Evolutionary conservation across 208 protist species (phyloP).

Genomic region (Acanthamoeba sp.): DNA sequence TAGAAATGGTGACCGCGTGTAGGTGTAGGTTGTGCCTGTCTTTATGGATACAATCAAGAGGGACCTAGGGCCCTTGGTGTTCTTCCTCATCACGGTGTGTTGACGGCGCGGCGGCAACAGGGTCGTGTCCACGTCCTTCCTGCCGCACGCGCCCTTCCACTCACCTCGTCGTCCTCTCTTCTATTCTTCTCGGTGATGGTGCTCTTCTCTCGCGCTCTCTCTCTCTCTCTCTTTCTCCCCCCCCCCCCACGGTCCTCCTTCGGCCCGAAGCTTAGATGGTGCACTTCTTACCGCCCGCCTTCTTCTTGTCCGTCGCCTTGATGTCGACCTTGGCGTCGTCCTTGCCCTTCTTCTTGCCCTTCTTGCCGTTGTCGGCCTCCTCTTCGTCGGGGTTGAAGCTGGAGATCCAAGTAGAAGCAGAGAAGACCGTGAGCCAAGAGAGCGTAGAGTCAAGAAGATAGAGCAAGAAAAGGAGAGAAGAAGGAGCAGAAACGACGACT

Average conservation of each 20-base stretch:
- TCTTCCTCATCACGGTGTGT: background rate
- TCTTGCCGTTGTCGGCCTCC: slow-evolving; percentile 23
- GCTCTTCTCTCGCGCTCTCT: background rate
- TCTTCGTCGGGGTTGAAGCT: slow-evolving; percentile 36
- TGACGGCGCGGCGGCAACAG: background rate
- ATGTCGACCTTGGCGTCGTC: slow-evolving; percentile 55
- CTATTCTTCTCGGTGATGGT: background rate
- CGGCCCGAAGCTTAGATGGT: background rate
- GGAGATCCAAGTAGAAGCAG: background rate
- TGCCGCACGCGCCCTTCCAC: background rate
- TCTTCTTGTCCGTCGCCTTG: slow-evolving; percentile 36
- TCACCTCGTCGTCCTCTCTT: background rate
- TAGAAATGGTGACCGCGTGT: background rate
- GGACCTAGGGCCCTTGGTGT: background rate
- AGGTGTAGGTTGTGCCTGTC: background rate
- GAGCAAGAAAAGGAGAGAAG: background rate
- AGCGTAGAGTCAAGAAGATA: background rate
- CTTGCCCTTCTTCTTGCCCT: slow-evolving; percentile 23
- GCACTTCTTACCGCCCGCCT: slow-evolving; percentile 60
- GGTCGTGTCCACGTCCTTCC: background rate
- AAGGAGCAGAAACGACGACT: background rate
- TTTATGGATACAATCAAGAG: slow-evolving; percentile 63
- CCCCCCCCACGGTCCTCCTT: background rate
- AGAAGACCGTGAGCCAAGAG: background rate
- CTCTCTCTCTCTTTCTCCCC: background rate